A percentile compares a stretch with the other conserved stretches of the same genome.
phyloP scores from a whole-genome alignment of 2,329 filamentous ascomycete genomes.

The Sporothrix brasiliensis region DNA sequence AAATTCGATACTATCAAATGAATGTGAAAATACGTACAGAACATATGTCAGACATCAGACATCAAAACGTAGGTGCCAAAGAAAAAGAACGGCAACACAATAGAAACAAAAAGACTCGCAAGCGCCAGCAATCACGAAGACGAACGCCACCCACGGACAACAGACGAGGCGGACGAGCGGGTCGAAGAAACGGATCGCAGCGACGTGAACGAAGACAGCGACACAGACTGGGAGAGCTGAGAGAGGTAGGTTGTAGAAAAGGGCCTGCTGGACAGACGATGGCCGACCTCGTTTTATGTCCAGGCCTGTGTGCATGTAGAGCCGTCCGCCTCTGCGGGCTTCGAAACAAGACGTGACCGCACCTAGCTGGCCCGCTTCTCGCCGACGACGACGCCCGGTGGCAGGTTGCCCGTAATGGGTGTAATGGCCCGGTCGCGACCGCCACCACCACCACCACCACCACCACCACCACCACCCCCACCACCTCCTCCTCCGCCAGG shows the following conservation, averaged over 20 bases:
- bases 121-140: background rate
- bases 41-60: background rate
- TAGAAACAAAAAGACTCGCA: background rate
- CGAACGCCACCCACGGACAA: slow-evolving; percentile 20
- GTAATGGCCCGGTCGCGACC: slow-evolving; percentile 18
- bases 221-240: background rate
- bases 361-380: slow-evolving; percentile 55
- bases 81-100: background rate
- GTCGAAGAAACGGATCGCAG: background rate
- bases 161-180: slow-evolving; percentile 19
- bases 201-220: slow-evolving; percentile 10
- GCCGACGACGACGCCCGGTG: slow-evolving; percentile 10
- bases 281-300: background rate
- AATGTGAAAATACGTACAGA: background rate
- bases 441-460: background rate
- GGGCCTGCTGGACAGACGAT: background rate
- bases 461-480: background rate
- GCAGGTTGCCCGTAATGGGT: slow-evolving; percentile 2
- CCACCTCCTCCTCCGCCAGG: background rate
- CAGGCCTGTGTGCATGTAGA: background rate
- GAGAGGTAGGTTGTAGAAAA: background rate
- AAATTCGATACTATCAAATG: slow-evolving; percentile 4
- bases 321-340: background rate
- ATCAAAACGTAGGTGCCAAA: background rate
- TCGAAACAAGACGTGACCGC: slow-evolving; percentile 23